phyloP scores from a whole-genome alignment of 495 filamentous ascomycete species.

The Apiosordaria backusii region DNA sequence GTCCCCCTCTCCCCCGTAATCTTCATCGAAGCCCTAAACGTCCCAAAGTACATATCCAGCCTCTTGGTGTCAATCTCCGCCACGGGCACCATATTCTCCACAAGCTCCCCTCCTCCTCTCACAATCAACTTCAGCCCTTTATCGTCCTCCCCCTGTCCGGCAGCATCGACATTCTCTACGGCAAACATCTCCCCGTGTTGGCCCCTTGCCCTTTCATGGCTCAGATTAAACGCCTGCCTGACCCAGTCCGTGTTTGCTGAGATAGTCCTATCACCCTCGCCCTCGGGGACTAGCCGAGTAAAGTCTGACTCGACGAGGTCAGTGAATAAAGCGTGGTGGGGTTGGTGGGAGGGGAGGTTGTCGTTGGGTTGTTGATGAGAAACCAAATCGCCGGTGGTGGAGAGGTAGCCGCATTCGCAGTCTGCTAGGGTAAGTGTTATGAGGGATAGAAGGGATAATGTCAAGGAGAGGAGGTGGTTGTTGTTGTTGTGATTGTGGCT shows the following conservation, averaged over 20 bases:
- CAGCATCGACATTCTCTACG: constrained; percentile 52
- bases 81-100: constrained; percentile 52
- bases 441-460: constrained; percentile 16
- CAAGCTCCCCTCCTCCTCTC: constrained; percentile 38
- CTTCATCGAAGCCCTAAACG: constrained; percentile 64
- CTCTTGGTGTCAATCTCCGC: constrained; percentile 58
- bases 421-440: constrained; percentile 35
- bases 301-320: constrained; percentile 69
- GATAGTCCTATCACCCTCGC: constrained; percentile 26
- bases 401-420: constrained; percentile 70
- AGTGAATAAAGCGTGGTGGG: constrained; percentile 52
- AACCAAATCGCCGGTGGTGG: constrained; percentile 26
- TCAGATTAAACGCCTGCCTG: constrained; percentile 61
- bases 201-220: constrained; percentile 50
- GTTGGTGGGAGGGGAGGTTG: constrained; percentile 56
- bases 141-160: constrained; percentile 42
- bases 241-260: constrained; percentile 54
- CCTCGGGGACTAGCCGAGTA: constrained; percentile 36
- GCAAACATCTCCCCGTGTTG: constrained; percentile 62
- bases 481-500: no score
- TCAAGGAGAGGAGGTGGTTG: neutral
- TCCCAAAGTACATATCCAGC: constrained; percentile 61
- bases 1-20: constrained; percentile 57
- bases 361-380: constrained; percentile 33
- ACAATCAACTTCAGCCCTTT: constrained; percentile 59